Base-by-base conservation (phyloP, 169 alveolate genomes). In the Cryptosporidium ryanae region DNA sequence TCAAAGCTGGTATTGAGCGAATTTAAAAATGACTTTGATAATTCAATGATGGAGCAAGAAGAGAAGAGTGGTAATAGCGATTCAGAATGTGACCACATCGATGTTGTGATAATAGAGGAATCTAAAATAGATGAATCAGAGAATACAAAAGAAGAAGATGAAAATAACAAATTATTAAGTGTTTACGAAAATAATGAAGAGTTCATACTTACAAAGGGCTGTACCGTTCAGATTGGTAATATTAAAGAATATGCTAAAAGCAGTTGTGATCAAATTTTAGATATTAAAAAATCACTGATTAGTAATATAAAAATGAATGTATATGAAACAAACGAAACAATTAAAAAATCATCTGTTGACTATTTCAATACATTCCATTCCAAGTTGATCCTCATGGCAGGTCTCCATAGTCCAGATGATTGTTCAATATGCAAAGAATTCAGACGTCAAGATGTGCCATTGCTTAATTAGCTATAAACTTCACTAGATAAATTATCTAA, bases 381-480 rank as follows among this genome's bases (percentile, higher is more conserved):
- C 13, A 76, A 43, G 27, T 63, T 76, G n/a, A 76, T 76, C 21
- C 27, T 57, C 15, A 23, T 76, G 18, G 61, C 87, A 21, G 87
- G 87, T 21, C 63, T 76, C 18, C 87, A 76, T 21, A 61, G 23
- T 27, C 87, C 87, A 32, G 87, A 55, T 61, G 87, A 76, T 43
- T 76, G 87, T 23, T 61, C 68, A 31, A 76, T 76, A 23, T 76
- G 87, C 48, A 76, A 61, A 70, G 87, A 76, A 10, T 76, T 76
- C 38, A 55, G 21, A 34, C 87, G 63, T 49, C 70, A 59, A 34
- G 87, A 76, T 46, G 87, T 76, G 7, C 76, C 87, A 13, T 15
- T 76, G 43, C 64, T 76, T 18, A 76, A 76, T 65, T 76, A 76
- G 43, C 17, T 6, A 48, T 61, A 2, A 61, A n/a, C 25, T 15